phyloP scores from a whole-genome alignment of 2,329 filamentous ascomycete genomes.

The Lachnellula willkommii region DNA sequence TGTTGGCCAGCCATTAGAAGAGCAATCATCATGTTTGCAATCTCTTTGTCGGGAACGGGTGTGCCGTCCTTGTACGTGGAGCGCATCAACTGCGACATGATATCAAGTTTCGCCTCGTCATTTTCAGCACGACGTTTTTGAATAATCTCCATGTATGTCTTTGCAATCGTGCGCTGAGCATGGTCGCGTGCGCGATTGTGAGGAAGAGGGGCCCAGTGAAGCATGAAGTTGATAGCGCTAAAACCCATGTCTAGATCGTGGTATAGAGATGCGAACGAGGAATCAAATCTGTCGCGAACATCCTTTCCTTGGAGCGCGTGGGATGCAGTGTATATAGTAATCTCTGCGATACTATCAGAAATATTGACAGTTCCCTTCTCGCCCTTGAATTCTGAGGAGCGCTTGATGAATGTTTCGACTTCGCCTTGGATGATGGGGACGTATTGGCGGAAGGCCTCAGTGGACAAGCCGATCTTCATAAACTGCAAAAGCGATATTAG shows the following conservation, averaged over 20 bases:
- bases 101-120: slow-evolving; percentile 58
- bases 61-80: slow-evolving; percentile 79
- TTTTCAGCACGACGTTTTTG: slow-evolving; percentile 53
- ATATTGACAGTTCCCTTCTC: slow-evolving; percentile 66
- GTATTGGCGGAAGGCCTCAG: slow-evolving; percentile 68
- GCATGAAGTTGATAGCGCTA: slow-evolving; percentile 81
- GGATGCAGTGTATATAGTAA: slow-evolving; percentile 86
- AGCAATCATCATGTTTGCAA: slow-evolving; percentile 92
- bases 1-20: slow-evolving; percentile 90
- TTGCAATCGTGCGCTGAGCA: slow-evolving; percentile 74
- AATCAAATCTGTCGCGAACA: slow-evolving; percentile 74
- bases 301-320: slow-evolving; percentile 80
- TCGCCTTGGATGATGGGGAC: slow-evolving; percentile 74
- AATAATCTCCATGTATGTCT: slow-evolving; percentile 80
- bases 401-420: slow-evolving; percentile 67
- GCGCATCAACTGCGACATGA: slow-evolving; percentile 87
- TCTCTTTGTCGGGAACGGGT: slow-evolving; percentile 72
- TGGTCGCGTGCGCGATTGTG: slow-evolving; percentile 77
- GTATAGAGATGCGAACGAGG: slow-evolving; percentile 74
- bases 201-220: slow-evolving; percentile 84
- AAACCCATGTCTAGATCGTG: slow-evolving; percentile 90
- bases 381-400: slow-evolving; percentile 60
- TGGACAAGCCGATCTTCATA: slow-evolving; percentile 75
- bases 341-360: slow-evolving; percentile 70
- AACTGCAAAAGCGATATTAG: slow-evolving; percentile 45